Percentiles rank a stretch among this genome's conserved stretches.
These are phyloP conservation scores for Tuber borchii DNA, from an alignment of 495 filamentous ascomycete species.

Conservation along the genomic window DNA sequence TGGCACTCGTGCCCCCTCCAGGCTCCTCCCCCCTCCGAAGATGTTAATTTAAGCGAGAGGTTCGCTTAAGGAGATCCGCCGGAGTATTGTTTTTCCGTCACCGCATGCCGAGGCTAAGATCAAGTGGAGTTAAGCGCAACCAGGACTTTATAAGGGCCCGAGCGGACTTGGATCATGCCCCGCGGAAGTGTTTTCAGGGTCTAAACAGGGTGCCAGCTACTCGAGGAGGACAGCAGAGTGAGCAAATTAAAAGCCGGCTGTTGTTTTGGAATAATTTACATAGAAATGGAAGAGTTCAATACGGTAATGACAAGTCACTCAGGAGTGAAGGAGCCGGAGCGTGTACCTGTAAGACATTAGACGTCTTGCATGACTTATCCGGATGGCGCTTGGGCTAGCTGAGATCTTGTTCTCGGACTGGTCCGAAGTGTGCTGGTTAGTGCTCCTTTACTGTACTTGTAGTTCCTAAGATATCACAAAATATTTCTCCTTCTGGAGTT, in stretches of 20 bases:
- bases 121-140: not conserved
- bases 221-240: not conserved
- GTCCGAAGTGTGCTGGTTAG: not conserved
- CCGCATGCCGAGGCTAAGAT: not conserved
- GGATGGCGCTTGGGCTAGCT: not conserved
- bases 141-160: not conserved
- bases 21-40: no score
- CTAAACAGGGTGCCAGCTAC: not conserved
- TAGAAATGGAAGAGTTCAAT: not conserved
- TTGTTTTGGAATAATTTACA: not conserved
- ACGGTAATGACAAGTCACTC: not conserved
- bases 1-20: no score
- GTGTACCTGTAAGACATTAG: not conserved
- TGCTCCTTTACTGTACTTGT: no score
- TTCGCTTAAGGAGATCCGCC: not conserved
- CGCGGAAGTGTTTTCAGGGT: not conserved
- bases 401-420: not conserved
- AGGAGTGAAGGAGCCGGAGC: not conserved
- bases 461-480: not conserved
- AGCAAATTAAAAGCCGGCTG: not conserved
- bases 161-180: not conserved
- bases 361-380: not conserved
- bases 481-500: not conserved
- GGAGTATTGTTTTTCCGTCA: not conserved
- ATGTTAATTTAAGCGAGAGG: not conserved